Conservation (phyloP, 192 early-diverging fungal genomes). For the Physocladia obscura region DNA sequence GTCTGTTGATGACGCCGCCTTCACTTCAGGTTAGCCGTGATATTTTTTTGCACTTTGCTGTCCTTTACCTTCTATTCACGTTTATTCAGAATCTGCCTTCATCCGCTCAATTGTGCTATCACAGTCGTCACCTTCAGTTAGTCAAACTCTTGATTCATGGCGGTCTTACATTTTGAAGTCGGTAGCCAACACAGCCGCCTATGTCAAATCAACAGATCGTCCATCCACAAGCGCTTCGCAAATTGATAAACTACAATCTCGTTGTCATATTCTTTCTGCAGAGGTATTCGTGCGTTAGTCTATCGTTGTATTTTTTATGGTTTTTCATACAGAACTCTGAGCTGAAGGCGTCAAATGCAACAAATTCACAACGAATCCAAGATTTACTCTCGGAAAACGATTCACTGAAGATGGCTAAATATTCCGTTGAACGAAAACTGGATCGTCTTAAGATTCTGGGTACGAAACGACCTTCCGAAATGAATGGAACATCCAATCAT, state of each 20-base stretch:
- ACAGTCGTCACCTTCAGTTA: background rate
- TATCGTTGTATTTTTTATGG: background rate
- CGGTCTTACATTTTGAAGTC: background rate
- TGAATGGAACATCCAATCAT: background rate
- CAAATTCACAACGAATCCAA: background rate
- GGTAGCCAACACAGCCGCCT: background rate
- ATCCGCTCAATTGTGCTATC: background rate
- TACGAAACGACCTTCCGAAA: background rate
- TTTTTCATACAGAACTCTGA: slow-evolving; percentile 7
- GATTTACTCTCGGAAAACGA: slow-evolving; percentile 24
- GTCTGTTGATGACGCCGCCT: background rate
- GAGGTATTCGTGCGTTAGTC: background rate
- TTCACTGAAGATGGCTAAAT: background rate
- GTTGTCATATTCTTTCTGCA: slow-evolving; percentile 8
- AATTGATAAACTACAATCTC: slow-evolving; percentile 14
- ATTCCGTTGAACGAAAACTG: slow-evolving; percentile 24
- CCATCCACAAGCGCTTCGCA: background rate
- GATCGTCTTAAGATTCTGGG: slow-evolving; percentile 19
- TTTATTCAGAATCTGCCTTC: slow-evolving; percentile 9
- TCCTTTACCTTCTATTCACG: background rate
- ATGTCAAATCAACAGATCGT: background rate
- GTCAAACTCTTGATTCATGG: background rate
- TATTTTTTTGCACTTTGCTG: background rate
- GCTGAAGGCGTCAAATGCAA: background rate
- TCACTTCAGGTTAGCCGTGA: background rate